Evolutionary conservation across 2,329 filamentous ascomycete species (phyloP).

Genomic region (Celoporthe dispersa): DNA sequence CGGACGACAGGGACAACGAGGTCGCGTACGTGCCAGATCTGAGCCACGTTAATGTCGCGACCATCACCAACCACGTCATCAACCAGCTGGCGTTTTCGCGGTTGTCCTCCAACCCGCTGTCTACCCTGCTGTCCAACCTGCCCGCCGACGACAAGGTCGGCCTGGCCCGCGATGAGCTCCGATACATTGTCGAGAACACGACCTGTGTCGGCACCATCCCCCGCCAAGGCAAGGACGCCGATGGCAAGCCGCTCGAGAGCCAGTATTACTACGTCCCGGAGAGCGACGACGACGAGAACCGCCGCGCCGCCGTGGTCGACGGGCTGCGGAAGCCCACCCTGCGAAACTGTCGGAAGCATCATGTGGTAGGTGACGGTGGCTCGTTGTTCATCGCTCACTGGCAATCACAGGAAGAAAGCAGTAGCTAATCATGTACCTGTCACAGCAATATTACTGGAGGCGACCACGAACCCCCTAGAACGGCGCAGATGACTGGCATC

Average conservation of each 20-base stretch:
- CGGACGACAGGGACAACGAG: constrained; percentile 36
- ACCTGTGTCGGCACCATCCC: constrained; percentile 85
- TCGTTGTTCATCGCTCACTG: background rate
- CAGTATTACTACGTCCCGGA: constrained; percentile 98
- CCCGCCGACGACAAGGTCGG: constrained; percentile 67
- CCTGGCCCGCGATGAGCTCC: constrained; percentile 67
- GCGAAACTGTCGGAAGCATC: constrained; percentile 88
- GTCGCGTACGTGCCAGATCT: constrained; percentile 42
- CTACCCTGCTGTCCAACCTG: constrained; percentile 85
- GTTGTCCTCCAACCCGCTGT: constrained; percentile 87
- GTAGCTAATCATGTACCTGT: constrained; percentile 30
- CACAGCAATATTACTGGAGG: constrained; percentile 74
- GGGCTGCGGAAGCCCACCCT: constrained; percentile 88
- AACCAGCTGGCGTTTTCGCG: constrained; percentile 97
- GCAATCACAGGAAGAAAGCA: background rate
- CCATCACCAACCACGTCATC: constrained; percentile 81
- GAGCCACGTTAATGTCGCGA: constrained; percentile 43
- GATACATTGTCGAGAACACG: constrained; percentile 72
- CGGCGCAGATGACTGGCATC: background rate
- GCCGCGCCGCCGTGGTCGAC: constrained; percentile 81
- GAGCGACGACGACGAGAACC: constrained; percentile 76
- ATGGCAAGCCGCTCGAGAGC: constrained; percentile 89
- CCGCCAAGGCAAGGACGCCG: constrained; percentile 92
- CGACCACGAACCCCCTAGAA: constrained; percentile 60
- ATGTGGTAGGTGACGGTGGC: constrained; percentile 75